A percentile compares a stretch with the other conserved stretches of the same genome.
Conservation (phyloP, 257 asterid genomes). For the Oldenlandia corymbosa region DNA sequence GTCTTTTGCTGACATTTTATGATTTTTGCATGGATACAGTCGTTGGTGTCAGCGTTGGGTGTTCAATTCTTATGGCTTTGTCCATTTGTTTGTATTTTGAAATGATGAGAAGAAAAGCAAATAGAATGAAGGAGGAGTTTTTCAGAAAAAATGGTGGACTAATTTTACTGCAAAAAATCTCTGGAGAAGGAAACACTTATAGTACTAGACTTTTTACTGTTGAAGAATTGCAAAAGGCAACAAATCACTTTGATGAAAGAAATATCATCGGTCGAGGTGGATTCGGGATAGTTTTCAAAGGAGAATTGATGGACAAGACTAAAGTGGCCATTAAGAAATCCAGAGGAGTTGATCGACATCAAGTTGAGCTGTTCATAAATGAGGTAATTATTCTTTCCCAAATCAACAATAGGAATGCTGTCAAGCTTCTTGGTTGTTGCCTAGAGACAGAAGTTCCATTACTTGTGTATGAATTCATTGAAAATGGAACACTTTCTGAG, state of each 20-base stretch:
- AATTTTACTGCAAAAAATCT: not conserved
- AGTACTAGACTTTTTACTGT: not conserved
- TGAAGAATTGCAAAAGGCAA: not conserved
- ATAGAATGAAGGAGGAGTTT: not conserved
- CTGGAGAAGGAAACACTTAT: not conserved
- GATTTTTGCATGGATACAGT: not conserved
- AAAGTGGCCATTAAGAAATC: conserved; percentile 2
- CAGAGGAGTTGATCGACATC: not conserved
- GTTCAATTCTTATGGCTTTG: not conserved
- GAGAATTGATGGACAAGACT: not conserved
- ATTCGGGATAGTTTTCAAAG: conserved; percentile 3
- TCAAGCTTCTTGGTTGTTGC: not conserved
- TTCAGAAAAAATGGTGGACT: conserved; percentile 7
- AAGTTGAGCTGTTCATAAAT: conserved; percentile 4
- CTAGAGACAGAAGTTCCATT: not conserved
- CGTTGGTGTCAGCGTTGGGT: not conserved
- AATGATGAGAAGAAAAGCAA: not conserved
- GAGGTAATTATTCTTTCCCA: conserved; percentile 1
- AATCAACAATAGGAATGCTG: conserved; percentile 4
- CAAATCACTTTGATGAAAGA: not conserved
- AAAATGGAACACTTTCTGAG: conserved; percentile 1
- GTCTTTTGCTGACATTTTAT: too few relatives aligned
- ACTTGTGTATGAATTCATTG: not conserved
- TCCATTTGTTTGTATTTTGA: not conserved
- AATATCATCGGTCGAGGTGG: not conserved